These are phyloP conservation scores for Pulveroboletus frians DNA, from an alignment of 768 basidiomycete species.

Conservation along the genomic window DNA sequence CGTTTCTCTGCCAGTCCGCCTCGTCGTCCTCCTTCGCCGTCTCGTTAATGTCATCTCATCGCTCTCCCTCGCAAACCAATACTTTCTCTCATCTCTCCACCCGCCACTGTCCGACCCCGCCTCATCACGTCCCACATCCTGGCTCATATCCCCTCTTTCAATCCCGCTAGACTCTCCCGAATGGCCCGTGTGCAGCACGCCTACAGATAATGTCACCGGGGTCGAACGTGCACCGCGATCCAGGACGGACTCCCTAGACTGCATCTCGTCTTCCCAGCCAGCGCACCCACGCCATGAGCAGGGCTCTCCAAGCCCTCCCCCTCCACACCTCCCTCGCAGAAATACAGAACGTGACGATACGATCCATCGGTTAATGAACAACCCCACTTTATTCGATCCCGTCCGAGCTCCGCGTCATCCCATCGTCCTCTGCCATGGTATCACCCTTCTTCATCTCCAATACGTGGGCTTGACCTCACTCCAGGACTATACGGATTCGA, in stretches of 20 bases:
- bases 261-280: conserved; percentile 2
- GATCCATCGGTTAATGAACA: conserved; percentile 66
- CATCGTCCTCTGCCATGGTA: conserved; percentile 95
- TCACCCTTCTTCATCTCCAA: not conserved
- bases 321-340: conserved; percentile 16
- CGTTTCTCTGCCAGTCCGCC: conserved; percentile 50
- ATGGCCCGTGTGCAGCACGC: not conserved
- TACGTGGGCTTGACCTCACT: not conserved
- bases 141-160: conserved; percentile 6
- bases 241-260: not conserved
- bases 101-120: not conserved
- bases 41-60: conserved; percentile 65
- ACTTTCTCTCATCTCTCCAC: not conserved
- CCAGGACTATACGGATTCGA: conserved; percentile 94
- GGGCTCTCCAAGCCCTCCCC: not conserved
- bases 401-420: conserved; percentile 78
- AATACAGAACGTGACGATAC: conserved; percentile 34
- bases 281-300: conserved; percentile 10
- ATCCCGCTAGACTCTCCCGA: not conserved
- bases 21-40: conserved; percentile 57
- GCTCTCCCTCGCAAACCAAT: conserved; percentile 62
- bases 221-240: not conserved
- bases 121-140: conserved; percentile 1
- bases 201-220: not conserved
- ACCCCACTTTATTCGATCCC: conserved; percentile 77